Evolutionary conservation across 2,329 filamentous ascomycete species (phyloP).

Genomic region (Niveomyces coronatus): DNA sequence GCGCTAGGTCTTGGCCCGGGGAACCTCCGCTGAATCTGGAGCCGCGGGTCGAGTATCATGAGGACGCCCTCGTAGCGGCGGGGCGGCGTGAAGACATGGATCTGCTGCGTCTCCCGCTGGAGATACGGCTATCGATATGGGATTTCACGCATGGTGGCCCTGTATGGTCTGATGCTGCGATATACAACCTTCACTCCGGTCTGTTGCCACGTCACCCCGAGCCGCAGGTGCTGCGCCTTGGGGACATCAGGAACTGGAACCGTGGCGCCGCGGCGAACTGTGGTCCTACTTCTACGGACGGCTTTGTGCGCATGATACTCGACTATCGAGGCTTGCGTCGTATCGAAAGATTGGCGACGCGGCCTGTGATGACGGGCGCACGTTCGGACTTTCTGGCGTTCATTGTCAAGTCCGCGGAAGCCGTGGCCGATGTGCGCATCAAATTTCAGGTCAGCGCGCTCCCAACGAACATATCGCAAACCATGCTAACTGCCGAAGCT

Average conservation of each 20-base stretch:
- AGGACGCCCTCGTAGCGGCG: too few relatives aligned
- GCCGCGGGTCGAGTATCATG: too few relatives aligned
- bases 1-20: background rate
- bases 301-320: background rate
- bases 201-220: background rate
- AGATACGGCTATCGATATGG: too few relatives aligned
- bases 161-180: background rate
- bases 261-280: background rate
- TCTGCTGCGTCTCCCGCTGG: too few relatives aligned
- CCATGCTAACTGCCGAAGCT: background rate
- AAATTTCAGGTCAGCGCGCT: background rate
- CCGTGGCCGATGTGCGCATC: background rate
- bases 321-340: background rate
- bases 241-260: background rate
- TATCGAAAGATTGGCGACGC: background rate
- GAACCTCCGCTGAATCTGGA: too few relatives aligned
- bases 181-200: background rate
- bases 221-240: background rate
- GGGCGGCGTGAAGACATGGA: too few relatives aligned
- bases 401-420: background rate
- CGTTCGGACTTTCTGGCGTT: background rate
- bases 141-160: background rate
- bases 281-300: background rate
- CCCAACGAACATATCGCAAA: background rate
- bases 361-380: background rate